Evolutionary conservation across 345 rosid species (phyloP), one percentile per base, ranked within the genome.

Genomic region (Populus simonii): DNA sequence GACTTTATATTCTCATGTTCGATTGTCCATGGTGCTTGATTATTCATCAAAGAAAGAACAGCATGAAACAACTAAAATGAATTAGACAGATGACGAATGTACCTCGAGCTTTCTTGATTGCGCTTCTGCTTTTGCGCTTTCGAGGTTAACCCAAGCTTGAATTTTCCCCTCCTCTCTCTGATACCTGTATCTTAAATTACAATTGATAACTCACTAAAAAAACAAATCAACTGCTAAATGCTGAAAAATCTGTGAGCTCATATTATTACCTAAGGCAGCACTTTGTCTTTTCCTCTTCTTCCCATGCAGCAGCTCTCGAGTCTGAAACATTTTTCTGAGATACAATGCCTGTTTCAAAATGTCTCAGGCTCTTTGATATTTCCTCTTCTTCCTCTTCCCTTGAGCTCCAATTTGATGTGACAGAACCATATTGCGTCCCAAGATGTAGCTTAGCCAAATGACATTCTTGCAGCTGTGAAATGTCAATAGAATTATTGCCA

Each of bases 81-180:
- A 61, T 13, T 20, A n/a, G 43, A 75, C 23, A 31, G 68, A 68
- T 15, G 25, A 66, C 72, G 20, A 53, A 61, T 59, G 69, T 86
- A 90, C 96, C 96, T 95, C 99, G 9, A 95, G 96, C 84, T 92
- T 93, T 80, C 83, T 93, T 33, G 98, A 93, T 81, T 92, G 92
- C 79, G 99, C 98, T 86, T 95, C 98, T n/a, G 98, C 96, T 86
- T 95, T 92, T 47, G 99, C 99, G 53, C 75, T 91, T 89, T 95
- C 92, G 36, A 93, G 98, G 78, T 91, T 92, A 80, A 93, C 81
- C 98, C 99, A 95, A 75, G 99, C 99, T 78, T 91, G 94, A 74
- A 93, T 95, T 83, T 88, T 91, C 45, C 96, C 97, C 84, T 95
- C 98, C 82, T 93, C 99, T 84, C 98, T 91, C 79, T 92, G 96